Evolutionary conservation across 306 rosid genomes (phyloP).

Genomic region (Sphenostylis stenocarpa): DNA sequence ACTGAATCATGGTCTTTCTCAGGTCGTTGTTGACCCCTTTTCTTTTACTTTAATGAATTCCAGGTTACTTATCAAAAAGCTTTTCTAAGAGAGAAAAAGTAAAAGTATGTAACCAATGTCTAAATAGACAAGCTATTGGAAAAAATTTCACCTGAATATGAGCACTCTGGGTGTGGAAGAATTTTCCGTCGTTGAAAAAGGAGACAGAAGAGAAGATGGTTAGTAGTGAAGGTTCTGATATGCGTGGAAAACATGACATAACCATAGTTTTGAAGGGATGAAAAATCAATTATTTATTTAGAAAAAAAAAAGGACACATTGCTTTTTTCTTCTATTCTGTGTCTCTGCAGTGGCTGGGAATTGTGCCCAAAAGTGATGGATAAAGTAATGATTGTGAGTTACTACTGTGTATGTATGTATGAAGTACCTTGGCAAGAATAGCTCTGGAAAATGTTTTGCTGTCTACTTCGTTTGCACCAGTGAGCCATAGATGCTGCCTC

Average conservation of each 20-base stretch:
- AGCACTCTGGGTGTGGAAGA: slow-evolving; percentile 58
- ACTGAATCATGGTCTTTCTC: background rate
- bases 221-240: background rate
- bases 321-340: background rate
- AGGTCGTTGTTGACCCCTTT: background rate
- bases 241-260: background rate
- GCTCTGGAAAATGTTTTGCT: slow-evolving; percentile 67
- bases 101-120: background rate
- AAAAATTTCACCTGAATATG: slow-evolving; percentile 45
- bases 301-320: background rate
- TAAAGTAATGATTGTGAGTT: background rate
- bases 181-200: background rate
- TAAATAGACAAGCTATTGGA: background rate
- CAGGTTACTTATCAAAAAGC: background rate
- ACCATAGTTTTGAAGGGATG: background rate
- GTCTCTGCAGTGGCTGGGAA: background rate
- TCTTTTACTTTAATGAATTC: background rate
- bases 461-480: slow-evolving; percentile 61
- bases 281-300: background rate
- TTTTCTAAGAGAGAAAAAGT: background rate
- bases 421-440: slow-evolving; percentile 67
- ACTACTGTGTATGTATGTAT: background rate
- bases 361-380: background rate
- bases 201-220: background rate
- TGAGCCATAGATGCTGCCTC: slow-evolving; percentile 67